Evolutionary conservation across 2,329 filamentous ascomycete genomes (phyloP), one percentile per base, ranked within the genome.

Genomic region (Bimuria novae-zelandiae): DNA sequence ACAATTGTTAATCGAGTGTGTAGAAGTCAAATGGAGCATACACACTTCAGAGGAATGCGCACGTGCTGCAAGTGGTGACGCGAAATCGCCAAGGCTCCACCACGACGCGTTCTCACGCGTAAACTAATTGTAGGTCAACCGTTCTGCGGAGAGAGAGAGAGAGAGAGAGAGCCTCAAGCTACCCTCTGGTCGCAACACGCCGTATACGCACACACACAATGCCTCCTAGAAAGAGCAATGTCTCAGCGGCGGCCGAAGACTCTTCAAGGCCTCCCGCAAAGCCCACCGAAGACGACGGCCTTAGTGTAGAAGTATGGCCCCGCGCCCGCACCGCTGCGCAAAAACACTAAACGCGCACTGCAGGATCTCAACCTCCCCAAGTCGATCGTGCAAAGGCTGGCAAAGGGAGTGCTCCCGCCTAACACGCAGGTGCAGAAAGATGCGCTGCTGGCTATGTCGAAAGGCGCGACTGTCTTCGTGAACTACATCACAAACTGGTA

Each of bases 391-490:
- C 89, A 88, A 48, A 82, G 89, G 49, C 80, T 94, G 29, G 88
- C 89, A 35, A 93, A 93, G 76, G 88, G 89, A 35, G 89, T 90
- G 5, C 78, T 94, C 4, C 89, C 90, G 0, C 81, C 89, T 5
- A 92, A 92, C 69, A 92, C 89, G 4, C 88, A 91, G 74, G 89
- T 93, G 43, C 89, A 93, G 71, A 89, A 87, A 67, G 91, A 92
- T 76, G 90, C 90, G 36, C 83, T 92, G 49, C 76, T 90, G 46
- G 90, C 89, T 8, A 82, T 94, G 77, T 88, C 84, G 61, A 92
- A 92, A 76, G 89, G 88, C 73, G 88, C 90, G 7, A 92, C 89
- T 1, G 86, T 94, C 0, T 94, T 94, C 67, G 88, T 94, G 63
- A 93, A 85, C 75, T 90, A 92, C 71, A 78, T 94, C 27, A 87